Evolutionary conservation across 2,329 filamentous ascomycete species (phyloP), one percentile per base, ranked within the genome.

Genomic region (Aspergillus viridinutans): DNA sequence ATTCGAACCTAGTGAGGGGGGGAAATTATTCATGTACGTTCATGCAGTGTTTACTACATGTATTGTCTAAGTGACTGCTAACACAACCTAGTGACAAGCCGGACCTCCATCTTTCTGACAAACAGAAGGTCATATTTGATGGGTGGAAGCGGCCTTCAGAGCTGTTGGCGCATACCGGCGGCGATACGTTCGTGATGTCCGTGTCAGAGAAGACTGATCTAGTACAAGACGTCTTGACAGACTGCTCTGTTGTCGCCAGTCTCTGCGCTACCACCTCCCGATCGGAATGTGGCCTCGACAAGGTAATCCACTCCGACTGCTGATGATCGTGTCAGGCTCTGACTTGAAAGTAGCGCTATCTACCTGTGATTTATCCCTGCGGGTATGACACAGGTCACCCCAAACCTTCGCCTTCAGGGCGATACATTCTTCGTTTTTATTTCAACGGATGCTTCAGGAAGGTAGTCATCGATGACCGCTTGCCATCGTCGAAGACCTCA

Each of bases 191-290:
- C 14, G 76, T 83, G 10, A 90, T 90, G 85, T 73, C 76, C 49
- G 78, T 82, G 17, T 74, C 76, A 6, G 75, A 80, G 8, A 81
- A 83, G 14, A 85, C 90, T 59, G 93, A 99, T 73, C 82, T 99
- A 7, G 92, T 97, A 2, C 94, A 99, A 74, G 94, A 99, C 73
- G 86, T 96, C 58, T 92, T 93, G 4, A 95, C 93, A 0, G 94
- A 99, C 72, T 99, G 94, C 70, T 97, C 94, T 1, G 93, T 99
- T 3, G 93, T 99, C 28, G 94, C 94, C 17, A 97, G 94, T 71
- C 81, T 99, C 5, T 97, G 92, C 70, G 92, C 92, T 26, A 87
- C 85, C 25, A 86, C 88, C 58, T 86, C 87, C 43, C 83, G 90
- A 61, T 81, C 87, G 8, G 82, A 87, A 59, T 86, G 86, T 20